Evolutionary conservation across 163 green algal genomes (phyloP), one percentile per base, ranked within the genome.

Genomic region (Picocystis sp.): DNA sequence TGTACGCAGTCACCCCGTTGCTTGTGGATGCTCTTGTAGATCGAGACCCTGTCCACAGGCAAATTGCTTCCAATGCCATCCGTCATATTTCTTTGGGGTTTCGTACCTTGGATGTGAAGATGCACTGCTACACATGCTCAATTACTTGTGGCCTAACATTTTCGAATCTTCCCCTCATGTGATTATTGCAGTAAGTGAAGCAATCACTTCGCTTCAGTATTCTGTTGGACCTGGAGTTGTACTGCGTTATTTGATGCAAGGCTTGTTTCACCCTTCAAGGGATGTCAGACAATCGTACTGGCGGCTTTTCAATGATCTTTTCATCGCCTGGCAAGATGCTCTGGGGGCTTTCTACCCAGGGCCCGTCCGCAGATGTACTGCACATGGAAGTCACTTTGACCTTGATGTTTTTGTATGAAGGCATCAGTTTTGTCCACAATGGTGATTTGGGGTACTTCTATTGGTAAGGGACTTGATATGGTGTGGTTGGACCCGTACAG

Each of bases 61-160:
- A 74, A 60, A 29, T 17, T 8, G 35, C 50, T 17, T 56, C 21
- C 24, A 22, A 60, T 85, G 52, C 92, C 29, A 81, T 96, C 61
- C 76, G 86, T 66, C 89, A 98, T 71, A 80, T 96, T 57, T 63
- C 79, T 33, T 50, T 79, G 87, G 87, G 14, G 81, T 97, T 42
- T 76, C 80, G 10, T 86, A 88, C 2, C 73, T 99, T 51, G 84
- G 90, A 48, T 96, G 88, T 64, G 90, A 99, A 70, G 89, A 96
- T 61, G 83, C 84, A 11, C 63, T 97, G 21, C 33, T 75, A 17
- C 89, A 99, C 75, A 76, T 99, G 56, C 74, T 99, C 50, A 99
- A 99, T 65, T 89, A 80, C 55, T 76, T 97, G 53, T 99, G 89
- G 87, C 89, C 90, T 44, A 99, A 99, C 76, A 85, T 99, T 43